Evolutionary conservation across 805 yeast species (phyloP).

Genomic region (Pichia exigua): DNA sequence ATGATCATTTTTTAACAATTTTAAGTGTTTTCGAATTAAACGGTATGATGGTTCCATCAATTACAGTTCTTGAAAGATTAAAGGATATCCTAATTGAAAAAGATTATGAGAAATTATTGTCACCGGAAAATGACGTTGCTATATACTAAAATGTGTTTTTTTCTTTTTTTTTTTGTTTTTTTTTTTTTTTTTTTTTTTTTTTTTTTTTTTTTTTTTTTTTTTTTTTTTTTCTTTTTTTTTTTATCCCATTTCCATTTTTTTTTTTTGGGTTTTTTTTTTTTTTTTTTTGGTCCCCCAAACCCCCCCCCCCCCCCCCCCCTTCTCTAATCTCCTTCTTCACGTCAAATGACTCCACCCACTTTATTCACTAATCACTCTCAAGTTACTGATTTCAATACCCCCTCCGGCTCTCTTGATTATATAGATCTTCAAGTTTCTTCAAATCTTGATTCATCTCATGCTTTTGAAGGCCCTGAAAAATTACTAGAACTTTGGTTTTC

Average conservation of each 20-base stretch:
- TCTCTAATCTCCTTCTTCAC: background rate
- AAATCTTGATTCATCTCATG: constrained; percentile 77
- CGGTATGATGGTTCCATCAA: constrained; percentile 8
- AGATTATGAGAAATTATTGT: background rate
- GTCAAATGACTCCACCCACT: background rate
- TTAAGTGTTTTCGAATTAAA: constrained; percentile 3
- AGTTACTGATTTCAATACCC: background rate
- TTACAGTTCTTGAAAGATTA: constrained; percentile 2
- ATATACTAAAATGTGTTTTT: background rate
- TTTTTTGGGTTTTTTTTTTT: background rate
- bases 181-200: background rate
- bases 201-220: background rate
- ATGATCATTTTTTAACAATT: constrained; percentile 3
- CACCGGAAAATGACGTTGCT: constrained; percentile 4
- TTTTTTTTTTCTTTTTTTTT: background rate
- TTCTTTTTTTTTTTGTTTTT: background rate
- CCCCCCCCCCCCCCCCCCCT: no score
- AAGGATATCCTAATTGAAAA: background rate
- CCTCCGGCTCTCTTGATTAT: constrained; percentile 22
- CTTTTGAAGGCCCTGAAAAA: constrained; percentile 97
- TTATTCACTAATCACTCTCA: background rate
- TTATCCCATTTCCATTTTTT: background rate
- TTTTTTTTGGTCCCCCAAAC: no score
- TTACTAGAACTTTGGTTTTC: constrained; percentile 85
- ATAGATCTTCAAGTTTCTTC: constrained; percentile 77